Percentiles rank a stretch among this genome's conserved stretches.
phyloP scores from a whole-genome alignment of 148 eudicot species.

The Silene latifolia region DNA sequence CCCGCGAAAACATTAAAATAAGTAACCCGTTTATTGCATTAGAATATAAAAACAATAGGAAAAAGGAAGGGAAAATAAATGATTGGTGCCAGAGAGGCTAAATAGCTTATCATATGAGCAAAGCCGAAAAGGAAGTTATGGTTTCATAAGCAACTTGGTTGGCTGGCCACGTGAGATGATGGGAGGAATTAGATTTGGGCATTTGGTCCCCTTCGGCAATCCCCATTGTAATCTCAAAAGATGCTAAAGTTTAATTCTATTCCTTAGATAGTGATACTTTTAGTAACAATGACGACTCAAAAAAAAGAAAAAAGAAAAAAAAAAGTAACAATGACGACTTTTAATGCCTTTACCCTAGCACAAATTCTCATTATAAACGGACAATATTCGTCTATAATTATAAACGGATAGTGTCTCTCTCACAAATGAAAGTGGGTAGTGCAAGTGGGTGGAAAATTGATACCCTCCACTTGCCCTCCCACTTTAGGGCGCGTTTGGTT shows the following conservation, averaged over 20 bases:
- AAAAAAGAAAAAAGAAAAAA: neutral
- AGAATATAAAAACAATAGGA: neutral
- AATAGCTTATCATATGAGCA: neutral
- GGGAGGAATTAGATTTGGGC: neutral
- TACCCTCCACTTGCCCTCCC: no score
- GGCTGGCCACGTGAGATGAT: constrained; percentile 22
- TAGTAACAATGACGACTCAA: no score
- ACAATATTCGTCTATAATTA: no score
- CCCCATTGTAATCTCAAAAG: no score
- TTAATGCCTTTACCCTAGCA: neutral
- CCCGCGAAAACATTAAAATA: neutral
- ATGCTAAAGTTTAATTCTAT: neutral
- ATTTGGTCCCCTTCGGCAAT: no score
- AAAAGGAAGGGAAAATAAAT: neutral
- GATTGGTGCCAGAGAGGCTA: constrained; percentile 1
- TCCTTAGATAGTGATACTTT: neutral
- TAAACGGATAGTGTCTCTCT: no score
- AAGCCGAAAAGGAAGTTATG: constrained; percentile 8
- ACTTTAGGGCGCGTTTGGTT: no score
- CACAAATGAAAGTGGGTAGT: no score
- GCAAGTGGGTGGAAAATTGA: no score
- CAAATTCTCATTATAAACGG: no score
- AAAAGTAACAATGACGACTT: constrained; percentile 16
- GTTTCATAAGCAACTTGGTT: constrained; percentile 14
- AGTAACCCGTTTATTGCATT: neutral